Base-by-base conservation (phyloP, 202 grass and related monocot species). In the Setaria viridis region DNA sequence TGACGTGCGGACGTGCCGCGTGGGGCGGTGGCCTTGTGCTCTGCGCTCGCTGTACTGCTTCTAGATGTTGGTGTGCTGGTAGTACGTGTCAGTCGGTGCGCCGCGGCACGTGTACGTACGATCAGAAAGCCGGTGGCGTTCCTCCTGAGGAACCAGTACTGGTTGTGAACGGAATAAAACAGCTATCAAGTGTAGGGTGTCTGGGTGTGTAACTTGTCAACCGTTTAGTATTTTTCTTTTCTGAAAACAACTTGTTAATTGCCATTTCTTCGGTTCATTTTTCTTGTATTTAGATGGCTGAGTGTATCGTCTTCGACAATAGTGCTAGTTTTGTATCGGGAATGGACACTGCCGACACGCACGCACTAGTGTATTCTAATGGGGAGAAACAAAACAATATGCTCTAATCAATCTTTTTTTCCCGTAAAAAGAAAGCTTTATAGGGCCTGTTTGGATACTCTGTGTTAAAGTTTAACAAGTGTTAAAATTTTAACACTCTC, bases 1-100 rank as follows among this genome's bases (percentile, higher is more conserved):
- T 83, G 86, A 88, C 72, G 25, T 25, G 25, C 25, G 25, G 25
- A 25, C 25, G 25, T 25, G 67, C 47, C 72, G 72, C 78, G 33
- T 51, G 33, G 13, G 47, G 20, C 21, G 0, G 62, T n/a, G 15
- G 25, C 4, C 49, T 29, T 60, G 35, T 57, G 72, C 34, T 47
- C 53, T 13, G 21, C 16, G 49, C 30, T 45, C 25, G 11, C 43
- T 29, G 11, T 30, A 15, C 20, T 16, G 21, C 4, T 13, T 47
- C 7, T 12, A 33, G 60, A 13, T n/a, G 67, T 34, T 14, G 80
- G 2, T 37, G 15, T 32, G 11, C 9, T 3, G 4, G 35, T 55
- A 5, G 16, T 12, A 46, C 66, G 65, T 66, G 80, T 46, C 2
- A 10, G 19, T 5, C 30, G 0, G 1, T 33, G 73, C 19, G n/a